Base-by-base conservation (phyloP, 73 alveolate species). In the Durusdinium trenchii region DNA sequence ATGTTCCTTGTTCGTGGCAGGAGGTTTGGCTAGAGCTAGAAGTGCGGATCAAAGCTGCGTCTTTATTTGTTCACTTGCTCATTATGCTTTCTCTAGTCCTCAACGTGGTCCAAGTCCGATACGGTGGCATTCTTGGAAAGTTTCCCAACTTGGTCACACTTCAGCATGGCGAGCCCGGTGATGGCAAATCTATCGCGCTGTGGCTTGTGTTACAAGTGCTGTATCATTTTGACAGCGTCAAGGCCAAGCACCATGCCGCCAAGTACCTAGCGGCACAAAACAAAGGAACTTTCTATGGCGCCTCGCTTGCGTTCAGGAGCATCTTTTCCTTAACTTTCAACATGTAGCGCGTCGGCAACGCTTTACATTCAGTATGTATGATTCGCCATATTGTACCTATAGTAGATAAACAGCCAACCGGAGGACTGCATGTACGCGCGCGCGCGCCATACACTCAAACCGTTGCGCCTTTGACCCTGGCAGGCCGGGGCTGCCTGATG, bases 81-180 rank as follows among this genome's bases (percentile, higher is more conserved):
- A 60, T 86, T 20, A 57, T 54, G 82, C 46, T 86, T 40, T 86
- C 95, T 32, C 62, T 86, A 45, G 64, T 54, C 32, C 76, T 85
- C 75, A 61, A 61, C 61, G 95, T 64, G 6, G 79, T 61, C 64
- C 79, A 86, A 51, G 61, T 60, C 12, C 95, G 95, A 6, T 86
- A 43, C 35, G 95, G 95, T 18, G 95, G 95, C 79, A 86, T 86
- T 30, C 95, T 86, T 40, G 95, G 95, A 4, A 86, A 86, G 48
- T 86, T 86, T 83, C 82, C 95, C 47, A 86, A 86, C 45, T 43
- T 86, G 28, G 32, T 86, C 45, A 86, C 60, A 83, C 36, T 86
- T 40, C 95, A 86, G 67, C 95, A 86, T 60, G 95, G 95, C 4
- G 83, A 47, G 42, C 64, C 95, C 7, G 95, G 95, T 35, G 95